Evolutionary conservation across 805 yeast species (phyloP).

Genomic region (Helenozyma baotianmanensis): DNA sequence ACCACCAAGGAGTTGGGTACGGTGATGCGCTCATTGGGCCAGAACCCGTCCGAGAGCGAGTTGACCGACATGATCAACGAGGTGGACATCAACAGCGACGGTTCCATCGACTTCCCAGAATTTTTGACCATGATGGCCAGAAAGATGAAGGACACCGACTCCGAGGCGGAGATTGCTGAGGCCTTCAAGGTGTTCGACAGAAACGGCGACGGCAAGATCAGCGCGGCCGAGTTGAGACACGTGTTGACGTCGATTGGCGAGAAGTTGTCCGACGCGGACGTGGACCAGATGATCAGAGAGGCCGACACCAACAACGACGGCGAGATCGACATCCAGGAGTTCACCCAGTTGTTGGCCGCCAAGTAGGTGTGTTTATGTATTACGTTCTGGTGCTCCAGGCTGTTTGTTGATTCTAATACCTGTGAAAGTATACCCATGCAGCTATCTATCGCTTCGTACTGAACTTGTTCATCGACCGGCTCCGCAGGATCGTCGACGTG

Average conservation of each 20-base stretch:
- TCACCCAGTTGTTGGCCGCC: constrained; percentile 81
- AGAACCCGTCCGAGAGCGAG: constrained; percentile 94
- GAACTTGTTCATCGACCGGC: constrained; percentile 7
- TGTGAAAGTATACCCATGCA: too few species aligned
- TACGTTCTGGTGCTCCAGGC: too few species aligned
- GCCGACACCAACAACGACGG: constrained; percentile 96
- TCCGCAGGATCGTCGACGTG: constrained; percentile 10
- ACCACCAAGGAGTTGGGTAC: constrained; percentile 95
- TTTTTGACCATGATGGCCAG: constrained; percentile 40
- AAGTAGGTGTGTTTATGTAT: constrained; percentile 40
- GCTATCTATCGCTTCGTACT: background rate
- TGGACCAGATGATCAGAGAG: constrained; percentile 94
- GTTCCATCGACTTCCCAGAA: constrained; percentile 50
- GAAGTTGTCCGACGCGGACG: constrained; percentile 93
- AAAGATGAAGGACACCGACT: constrained; percentile 93
- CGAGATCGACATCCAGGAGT: constrained; percentile 94
- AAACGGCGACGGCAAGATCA: constrained; percentile 94
- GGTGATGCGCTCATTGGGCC: constrained; percentile 98
- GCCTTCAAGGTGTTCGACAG: constrained; percentile 97
- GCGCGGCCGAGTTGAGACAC: constrained; percentile 94
- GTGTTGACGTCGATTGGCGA: constrained; percentile 98
- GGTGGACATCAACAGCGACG: constrained; percentile 93
- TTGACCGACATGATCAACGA: constrained; percentile 96
- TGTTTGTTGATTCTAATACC: too few species aligned
- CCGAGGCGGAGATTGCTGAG: constrained; percentile 94